These are phyloP conservation scores for Lonicera japonica DNA, from an alignment of 129 eudicot species.

Conservation along the genomic window DNA sequence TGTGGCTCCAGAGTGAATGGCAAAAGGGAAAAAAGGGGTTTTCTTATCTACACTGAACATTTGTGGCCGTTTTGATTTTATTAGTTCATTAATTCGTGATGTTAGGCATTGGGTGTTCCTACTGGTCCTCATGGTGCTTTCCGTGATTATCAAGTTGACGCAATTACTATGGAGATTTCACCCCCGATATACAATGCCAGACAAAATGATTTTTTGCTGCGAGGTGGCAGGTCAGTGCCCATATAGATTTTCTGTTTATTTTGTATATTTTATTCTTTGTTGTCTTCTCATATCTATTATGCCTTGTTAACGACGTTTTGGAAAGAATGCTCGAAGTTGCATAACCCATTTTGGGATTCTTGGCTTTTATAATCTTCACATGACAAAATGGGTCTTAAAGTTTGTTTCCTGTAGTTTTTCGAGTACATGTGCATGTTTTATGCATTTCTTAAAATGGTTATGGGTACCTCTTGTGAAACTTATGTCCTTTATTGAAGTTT, in stretches of 20 bases:
- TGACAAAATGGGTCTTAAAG: neutral
- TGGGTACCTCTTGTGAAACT: neutral
- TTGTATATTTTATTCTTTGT: neutral
- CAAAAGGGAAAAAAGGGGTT: too few species aligned
- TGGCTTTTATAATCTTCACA: neutral
- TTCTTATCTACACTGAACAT: neutral
- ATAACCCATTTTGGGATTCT: neutral
- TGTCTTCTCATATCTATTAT: neutral
- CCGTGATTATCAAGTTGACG: slow-evolving; percentile 98
- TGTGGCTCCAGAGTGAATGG: too few species aligned
- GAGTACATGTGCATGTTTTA: too few species aligned
- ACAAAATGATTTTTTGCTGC: slow-evolving; percentile 54
- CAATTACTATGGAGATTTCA: slow-evolving; percentile 75
- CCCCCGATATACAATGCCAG: slow-evolving; percentile 30
- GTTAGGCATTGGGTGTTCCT: slow-evolving; percentile 90
- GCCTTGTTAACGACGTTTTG: neutral
- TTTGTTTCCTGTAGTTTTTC: too few species aligned
- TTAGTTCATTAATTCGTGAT: slow-evolving; percentile 5
- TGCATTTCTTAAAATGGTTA: too few species aligned
- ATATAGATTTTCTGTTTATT: neutral
- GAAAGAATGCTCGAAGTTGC: neutral
- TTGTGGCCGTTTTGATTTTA: neutral
- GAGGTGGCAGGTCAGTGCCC: slow-evolving; percentile 63
- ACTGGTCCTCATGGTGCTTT: slow-evolving; percentile 98
- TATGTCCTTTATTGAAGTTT: neutral